Percentiles rank a stretch among this genome's conserved stretches.
phyloP scores from a whole-genome alignment of 148 eudicot species.

The Cornus florida region DNA sequence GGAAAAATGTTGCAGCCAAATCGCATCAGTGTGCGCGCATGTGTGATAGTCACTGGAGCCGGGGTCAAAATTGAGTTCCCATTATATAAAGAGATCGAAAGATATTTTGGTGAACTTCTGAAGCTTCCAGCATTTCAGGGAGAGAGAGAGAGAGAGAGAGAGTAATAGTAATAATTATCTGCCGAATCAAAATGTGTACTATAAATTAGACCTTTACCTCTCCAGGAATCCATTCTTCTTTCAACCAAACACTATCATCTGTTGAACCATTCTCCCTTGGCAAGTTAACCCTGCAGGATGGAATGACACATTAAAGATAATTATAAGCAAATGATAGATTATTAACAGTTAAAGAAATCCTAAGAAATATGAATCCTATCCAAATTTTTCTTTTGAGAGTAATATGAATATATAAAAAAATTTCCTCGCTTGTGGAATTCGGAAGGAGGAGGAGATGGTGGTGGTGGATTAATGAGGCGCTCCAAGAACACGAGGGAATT shows the following conservation, averaged over 20 bases:
- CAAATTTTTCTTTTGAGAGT: not conserved
- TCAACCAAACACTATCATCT: conserved; percentile 70
- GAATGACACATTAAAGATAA: conserved; percentile 3
- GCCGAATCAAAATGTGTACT: not conserved
- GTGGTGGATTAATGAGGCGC: not conserved
- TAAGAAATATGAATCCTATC: not conserved
- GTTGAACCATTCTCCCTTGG: conserved; percentile 27
- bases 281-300: conserved; percentile 39
- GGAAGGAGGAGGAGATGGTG: not conserved
- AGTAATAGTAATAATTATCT: not conserved
- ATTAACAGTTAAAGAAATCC: not conserved
- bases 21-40: not conserved
- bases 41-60: not conserved
- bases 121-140: conserved; percentile 6
- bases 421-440: not conserved
- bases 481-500: not conserved
- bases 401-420: no score
- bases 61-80: not conserved
- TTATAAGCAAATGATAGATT: not conserved
- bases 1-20: not conserved
- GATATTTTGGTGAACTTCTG: not conserved
- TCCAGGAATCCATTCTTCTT: conserved; percentile 67
- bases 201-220: conserved; percentile 47
- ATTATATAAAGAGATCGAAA: not conserved
- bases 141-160: not conserved